Conservation (phyloP, 208 protist species). For the Phytomonas sp. region DNA sequence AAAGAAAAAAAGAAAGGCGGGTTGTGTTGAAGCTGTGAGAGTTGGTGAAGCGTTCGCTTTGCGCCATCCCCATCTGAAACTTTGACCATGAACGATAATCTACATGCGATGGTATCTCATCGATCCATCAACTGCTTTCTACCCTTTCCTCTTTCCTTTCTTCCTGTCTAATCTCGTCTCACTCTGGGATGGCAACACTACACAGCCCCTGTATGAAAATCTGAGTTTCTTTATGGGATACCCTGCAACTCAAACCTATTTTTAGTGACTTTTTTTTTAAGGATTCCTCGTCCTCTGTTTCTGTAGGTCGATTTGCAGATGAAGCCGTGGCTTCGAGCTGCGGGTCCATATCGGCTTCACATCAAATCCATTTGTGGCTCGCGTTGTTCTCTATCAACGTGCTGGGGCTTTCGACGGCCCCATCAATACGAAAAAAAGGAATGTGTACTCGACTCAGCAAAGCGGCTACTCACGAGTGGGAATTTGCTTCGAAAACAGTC, state of each 20-base stretch:
- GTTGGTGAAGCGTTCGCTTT: neutral
- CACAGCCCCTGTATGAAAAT: neutral
- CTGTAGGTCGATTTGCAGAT: neutral
- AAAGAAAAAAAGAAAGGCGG: slow-evolving; percentile 1
- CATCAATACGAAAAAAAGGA: neutral
- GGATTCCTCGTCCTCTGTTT: neutral
- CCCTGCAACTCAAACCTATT: neutral
- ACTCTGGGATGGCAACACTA: neutral
- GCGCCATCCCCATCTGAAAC: neutral
- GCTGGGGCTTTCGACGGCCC: neutral
- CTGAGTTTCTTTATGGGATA: neutral
- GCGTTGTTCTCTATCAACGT: neutral
- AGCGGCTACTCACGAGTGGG: neutral
- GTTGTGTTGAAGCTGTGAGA: slow-evolving; percentile 6
- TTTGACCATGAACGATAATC: neutral
- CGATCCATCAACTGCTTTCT: neutral
- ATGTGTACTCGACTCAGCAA: neutral
- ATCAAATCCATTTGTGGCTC: neutral
- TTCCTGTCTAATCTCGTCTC: neutral
- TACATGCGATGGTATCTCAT: neutral
- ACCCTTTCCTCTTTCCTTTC: neutral
- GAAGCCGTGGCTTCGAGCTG: neutral
- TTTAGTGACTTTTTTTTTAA: neutral
- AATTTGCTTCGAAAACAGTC: neutral
- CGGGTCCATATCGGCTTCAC: neutral